Evolutionary conservation across 805 yeast genomes (phyloP).

Genomic region (Saccharomyces paradoxus): DNA sequence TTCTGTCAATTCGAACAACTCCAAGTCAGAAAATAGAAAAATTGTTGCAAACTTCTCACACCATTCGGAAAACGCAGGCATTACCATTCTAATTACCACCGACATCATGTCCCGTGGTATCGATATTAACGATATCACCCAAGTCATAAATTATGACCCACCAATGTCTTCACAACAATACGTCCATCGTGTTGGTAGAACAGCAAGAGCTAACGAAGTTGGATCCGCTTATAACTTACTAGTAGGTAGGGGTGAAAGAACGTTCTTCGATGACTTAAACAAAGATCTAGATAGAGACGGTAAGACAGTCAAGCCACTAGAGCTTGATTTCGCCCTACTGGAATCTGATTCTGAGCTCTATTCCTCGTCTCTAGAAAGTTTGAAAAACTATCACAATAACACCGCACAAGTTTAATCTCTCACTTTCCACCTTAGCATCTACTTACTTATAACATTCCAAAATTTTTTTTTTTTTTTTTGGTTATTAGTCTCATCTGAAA

Average conservation of each 20-base stretch:
- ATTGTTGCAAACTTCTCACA: constrained; percentile 50
- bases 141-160: constrained; percentile 82
- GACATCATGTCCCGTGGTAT: constrained; percentile 96
- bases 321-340: constrained; percentile 2
- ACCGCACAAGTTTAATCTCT: background rate
- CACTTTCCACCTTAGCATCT: background rate
- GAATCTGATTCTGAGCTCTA: background rate
- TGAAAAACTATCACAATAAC: constrained; percentile 27
- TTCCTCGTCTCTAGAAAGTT: constrained; percentile 31
- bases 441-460: background rate
- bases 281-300: constrained; percentile 46
- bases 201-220: constrained; percentile 79
- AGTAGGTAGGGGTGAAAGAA: constrained; percentile 71
- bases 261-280: constrained; percentile 31
- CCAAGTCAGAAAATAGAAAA: constrained; percentile 44
- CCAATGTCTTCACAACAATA: constrained; percentile 87
- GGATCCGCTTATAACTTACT: constrained; percentile 73
- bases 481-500: background rate
- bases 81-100: constrained; percentile 60
- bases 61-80: constrained; percentile 31
- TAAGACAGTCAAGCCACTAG: constrained; percentile 28
- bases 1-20: constrained; percentile 53
- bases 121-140: constrained; percentile 60
- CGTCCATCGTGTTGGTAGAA: constrained; percentile 93
- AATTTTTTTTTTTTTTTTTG: background rate